phyloP scores from a whole-genome alignment of 1,139 yeast species.

The Kluyveromyces sp. region DNA sequence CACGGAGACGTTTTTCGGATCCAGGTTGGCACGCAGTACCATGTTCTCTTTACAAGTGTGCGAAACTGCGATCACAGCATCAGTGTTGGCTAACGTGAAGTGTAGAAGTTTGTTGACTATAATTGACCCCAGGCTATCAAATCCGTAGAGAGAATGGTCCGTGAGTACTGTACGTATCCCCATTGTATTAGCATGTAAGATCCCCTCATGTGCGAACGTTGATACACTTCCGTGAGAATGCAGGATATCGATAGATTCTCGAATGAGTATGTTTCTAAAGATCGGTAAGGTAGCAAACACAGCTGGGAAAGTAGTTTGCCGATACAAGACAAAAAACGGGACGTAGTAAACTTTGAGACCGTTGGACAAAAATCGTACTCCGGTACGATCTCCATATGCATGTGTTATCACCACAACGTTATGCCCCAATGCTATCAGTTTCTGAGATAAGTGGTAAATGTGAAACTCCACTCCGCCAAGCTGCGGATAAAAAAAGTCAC shows the following conservation, averaged over 20 bases:
- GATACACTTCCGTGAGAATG: constrained; percentile 95
- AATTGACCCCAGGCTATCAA: constrained; percentile 78
- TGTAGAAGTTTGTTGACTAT: constrained; percentile 80
- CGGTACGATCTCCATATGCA: constrained; percentile 74
- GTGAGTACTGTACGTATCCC: constrained; percentile 88
- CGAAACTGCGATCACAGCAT: constrained; percentile 91
- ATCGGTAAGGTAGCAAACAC: constrained; percentile 85
- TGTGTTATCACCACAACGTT: constrained; percentile 89
- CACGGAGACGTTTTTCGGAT: constrained; percentile 74
- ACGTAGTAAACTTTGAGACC: constrained; percentile 91
- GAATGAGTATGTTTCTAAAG: constrained; percentile 70
- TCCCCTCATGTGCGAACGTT: constrained; percentile 80
- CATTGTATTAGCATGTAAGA: constrained; percentile 87
- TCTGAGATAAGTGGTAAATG: constrained; percentile 74
- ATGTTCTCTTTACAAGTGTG: constrained; percentile 97
- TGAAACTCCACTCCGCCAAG: constrained; percentile 98
- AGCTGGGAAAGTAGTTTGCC: constrained; percentile 84
- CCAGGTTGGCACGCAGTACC: constrained; percentile 75
- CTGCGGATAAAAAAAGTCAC: constrained; percentile 97
- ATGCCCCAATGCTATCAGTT: constrained; percentile 78
- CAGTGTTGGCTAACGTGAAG: constrained; percentile 78
- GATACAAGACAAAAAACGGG: constrained; percentile 69
- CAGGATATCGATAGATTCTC: constrained; percentile 81
- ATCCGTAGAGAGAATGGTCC: constrained; percentile 93
- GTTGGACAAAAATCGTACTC: constrained; percentile 74